These are phyloP conservation scores for Amoebophrya sp. DNA, from an alignment of 169 alveolate genomes.

Conservation along the genomic window DNA sequence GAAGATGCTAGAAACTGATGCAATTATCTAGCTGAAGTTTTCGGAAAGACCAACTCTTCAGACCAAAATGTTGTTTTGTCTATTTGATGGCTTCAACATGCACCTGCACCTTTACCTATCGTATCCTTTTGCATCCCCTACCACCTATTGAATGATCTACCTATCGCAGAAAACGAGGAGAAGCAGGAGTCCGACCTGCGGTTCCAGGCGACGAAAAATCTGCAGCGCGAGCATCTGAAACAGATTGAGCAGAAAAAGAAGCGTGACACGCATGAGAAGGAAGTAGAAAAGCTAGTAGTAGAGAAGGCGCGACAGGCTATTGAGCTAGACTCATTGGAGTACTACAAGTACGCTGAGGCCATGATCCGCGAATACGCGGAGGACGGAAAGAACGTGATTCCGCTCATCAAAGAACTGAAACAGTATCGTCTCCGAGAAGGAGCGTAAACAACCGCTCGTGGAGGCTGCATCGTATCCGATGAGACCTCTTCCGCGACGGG, in stretches of 20 bases:
- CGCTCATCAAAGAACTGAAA: conserved; percentile 37
- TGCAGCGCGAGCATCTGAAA: background rate
- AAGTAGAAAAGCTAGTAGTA: background rate
- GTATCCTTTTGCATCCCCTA: too few species aligned
- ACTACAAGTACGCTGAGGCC: conserved; percentile 16
- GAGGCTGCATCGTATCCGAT: too few species aligned
- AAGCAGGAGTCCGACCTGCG: background rate
- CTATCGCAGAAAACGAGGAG: conserved; percentile 24
- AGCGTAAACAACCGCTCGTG: background rate
- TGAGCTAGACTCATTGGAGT: background rate
- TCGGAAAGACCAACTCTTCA: too few species aligned
- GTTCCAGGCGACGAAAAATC: background rate
- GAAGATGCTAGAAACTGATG: too few species aligned
- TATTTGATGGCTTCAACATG: too few species aligned
- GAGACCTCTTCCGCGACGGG: too few species aligned
- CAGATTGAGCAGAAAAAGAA: background rate
- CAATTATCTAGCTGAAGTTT: too few species aligned
- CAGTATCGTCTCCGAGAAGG: conserved; percentile 25
- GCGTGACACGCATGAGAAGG: background rate
- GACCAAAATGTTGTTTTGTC: too few species aligned
- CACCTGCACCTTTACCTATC: too few species aligned
- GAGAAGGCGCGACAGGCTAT: conserved; percentile 21
- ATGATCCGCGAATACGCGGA: conserved; percentile 32
- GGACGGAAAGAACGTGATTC: conserved; percentile 36
- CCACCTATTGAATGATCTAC: too few species aligned